Conservation (phyloP, 2,329 filamentous ascomycete genomes). For the Malbranchea cinnamomea region DNA sequence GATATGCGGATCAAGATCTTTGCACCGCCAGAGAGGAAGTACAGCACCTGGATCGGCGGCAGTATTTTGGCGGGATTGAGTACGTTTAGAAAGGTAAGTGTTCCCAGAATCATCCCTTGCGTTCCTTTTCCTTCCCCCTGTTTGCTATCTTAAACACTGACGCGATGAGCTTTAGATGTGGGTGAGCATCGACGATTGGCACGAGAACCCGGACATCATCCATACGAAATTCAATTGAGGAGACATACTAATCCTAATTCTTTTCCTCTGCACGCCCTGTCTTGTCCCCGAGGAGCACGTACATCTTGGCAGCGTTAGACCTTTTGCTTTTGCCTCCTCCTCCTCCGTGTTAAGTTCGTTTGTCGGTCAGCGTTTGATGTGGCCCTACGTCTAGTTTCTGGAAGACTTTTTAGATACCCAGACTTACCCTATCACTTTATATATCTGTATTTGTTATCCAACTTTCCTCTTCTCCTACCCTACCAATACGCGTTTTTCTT, state of each 20-base stretch:
- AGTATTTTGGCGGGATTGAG: constrained; percentile 93
- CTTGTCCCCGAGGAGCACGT: too few species aligned
- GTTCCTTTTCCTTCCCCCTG: neutral
- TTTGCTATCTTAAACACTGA: constrained; percentile 1
- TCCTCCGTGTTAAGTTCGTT: too few species aligned
- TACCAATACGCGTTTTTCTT: too few species aligned
- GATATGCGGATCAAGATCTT: constrained; percentile 99
- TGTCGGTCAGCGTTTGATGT: too few species aligned
- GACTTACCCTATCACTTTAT: too few species aligned
- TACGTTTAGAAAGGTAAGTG: constrained; percentile 86
- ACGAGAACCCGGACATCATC: constrained; percentile 98
- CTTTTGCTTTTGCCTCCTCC: too few species aligned
- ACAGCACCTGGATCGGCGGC: constrained; percentile 97
- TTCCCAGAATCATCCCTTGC: neutral
- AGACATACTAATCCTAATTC: neutral
- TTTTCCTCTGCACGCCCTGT: neutral
- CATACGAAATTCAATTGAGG: constrained; percentile 85
- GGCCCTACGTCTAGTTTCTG: too few species aligned
- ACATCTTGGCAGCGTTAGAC: too few species aligned
- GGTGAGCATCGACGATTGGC: constrained; percentile 99
- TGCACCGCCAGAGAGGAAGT: constrained; percentile 91
- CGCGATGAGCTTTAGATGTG: constrained; percentile 58
- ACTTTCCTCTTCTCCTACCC: too few species aligned
- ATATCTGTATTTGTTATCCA: too few species aligned
- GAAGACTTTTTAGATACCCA: too few species aligned